These are phyloP conservation scores for Magnusiomyces clavatus DNA, from an alignment of 1,139 yeast genomes.

Conservation along the genomic window DNA sequence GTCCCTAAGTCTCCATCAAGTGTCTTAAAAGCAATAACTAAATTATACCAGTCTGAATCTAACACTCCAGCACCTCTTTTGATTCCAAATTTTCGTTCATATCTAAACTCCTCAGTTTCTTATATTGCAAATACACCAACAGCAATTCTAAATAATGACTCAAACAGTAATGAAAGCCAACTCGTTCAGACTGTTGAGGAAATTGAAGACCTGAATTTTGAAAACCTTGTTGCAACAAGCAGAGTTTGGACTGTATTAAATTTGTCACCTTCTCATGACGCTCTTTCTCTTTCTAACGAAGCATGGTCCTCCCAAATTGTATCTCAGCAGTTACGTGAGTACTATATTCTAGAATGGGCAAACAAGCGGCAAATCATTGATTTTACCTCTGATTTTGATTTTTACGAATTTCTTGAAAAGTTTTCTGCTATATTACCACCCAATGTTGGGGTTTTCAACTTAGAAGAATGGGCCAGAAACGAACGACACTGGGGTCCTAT, in stretches of 20 bases:
- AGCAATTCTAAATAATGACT: too few species aligned
- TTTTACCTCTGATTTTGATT: constrained; percentile 36
- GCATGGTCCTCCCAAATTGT: constrained; percentile 33
- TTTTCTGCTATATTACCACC: constrained; percentile 32
- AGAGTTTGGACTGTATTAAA: constrained; percentile 33
- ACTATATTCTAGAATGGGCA: constrained; percentile 34
- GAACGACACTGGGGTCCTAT: constrained; percentile 29
- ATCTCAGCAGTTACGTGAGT: constrained; percentile 31
- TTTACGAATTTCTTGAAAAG: constrained; percentile 32
- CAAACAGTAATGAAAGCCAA: not conserved
- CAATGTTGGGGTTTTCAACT: constrained; percentile 24
- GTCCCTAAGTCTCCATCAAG: constrained; percentile 30
- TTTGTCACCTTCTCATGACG: constrained; percentile 26
- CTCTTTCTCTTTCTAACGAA: constrained; percentile 24
- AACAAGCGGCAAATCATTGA: constrained; percentile 29
- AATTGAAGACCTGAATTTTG: constrained; percentile 17
- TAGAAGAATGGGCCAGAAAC: constrained; percentile 34
- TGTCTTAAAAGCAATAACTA: constrained; percentile 22
- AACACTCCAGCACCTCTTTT: constrained; percentile 1
- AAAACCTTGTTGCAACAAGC: constrained; percentile 22
- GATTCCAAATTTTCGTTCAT: constrained; percentile 18
- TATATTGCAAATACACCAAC: constrained; percentile 15
- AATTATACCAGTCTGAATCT: constrained; percentile 11
- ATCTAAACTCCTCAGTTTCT: constrained; percentile 23
- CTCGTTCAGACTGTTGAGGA: constrained; percentile 5